These are phyloP conservation scores for Pouteria glomerata DNA, from an alignment of 148 eudicot genomes.

Conservation along the genomic window DNA sequence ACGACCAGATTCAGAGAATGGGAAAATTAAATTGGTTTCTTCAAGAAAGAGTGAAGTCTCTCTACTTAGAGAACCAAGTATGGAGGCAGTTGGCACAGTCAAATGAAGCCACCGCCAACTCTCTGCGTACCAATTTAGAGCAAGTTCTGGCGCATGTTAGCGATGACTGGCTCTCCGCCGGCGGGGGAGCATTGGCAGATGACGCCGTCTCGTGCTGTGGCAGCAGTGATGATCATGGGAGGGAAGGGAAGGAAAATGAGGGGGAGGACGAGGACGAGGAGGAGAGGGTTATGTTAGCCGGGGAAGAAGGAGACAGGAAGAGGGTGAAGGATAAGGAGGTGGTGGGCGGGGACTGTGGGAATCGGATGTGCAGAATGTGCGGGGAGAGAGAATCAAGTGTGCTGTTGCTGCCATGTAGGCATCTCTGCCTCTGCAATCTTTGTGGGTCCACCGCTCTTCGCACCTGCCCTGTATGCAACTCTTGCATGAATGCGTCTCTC, in stretches of 20 bases:
- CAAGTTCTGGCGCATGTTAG: too few relatives aligned
- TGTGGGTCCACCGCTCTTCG: conserved; percentile 25
- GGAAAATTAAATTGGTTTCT: conserved; percentile 22
- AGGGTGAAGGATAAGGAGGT: neutral
- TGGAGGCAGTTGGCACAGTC: conserved; percentile 30
- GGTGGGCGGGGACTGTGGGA: neutral
- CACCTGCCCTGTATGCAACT: conserved; percentile 33
- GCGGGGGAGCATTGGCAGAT: conserved; percentile 7
- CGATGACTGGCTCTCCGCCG: conserved; percentile 4
- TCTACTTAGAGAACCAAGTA: conserved; percentile 22
- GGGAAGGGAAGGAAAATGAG: neutral
- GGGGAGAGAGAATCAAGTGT: conserved; percentile 36
- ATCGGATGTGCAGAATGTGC: conserved; percentile 28
- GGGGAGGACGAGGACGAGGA: neutral
- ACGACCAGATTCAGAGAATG: conserved; percentile 26
- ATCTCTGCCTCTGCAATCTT: conserved; percentile 29
- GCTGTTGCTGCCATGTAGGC: conserved; percentile 44
- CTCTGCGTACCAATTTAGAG: conserved; percentile 25
- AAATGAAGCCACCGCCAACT: conserved; percentile 35
- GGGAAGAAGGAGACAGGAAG: neutral
- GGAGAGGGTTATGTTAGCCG: neutral
- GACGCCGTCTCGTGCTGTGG: conserved; percentile 35
- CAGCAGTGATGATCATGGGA: conserved; percentile 7
- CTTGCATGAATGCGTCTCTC: conserved; percentile 23
- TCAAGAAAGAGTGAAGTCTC: conserved; percentile 24